phyloP scores from a whole-genome alignment of 2,329 filamentous ascomycete genomes.

The Penicillium sp. region DNA sequence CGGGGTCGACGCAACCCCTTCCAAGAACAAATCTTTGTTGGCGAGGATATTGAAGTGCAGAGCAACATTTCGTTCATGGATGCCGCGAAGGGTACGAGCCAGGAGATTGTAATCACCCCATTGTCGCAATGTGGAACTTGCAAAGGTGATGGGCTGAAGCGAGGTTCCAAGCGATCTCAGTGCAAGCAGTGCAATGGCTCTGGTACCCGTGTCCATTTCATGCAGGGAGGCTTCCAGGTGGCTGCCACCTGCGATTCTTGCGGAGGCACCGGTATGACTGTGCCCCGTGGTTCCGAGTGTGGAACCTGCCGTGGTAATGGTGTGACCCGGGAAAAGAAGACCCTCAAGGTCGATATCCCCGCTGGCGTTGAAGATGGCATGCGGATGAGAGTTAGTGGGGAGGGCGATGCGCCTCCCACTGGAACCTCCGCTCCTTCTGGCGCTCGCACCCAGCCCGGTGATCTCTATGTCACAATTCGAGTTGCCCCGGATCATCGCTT shows the following conservation, averaged over 20 bases:
- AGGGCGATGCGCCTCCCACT: slow-evolving; percentile 79
- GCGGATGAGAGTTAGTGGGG: slow-evolving; percentile 75
- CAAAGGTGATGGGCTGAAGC: slow-evolving; percentile 74
- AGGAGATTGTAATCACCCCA: slow-evolving; percentile 82
- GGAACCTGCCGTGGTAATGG: slow-evolving; percentile 73
- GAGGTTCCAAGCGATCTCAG: slow-evolving; percentile 63
- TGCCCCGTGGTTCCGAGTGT: slow-evolving; percentile 77
- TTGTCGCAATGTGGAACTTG: slow-evolving; percentile 77
- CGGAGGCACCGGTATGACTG: slow-evolving; percentile 67
- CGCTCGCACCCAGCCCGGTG: slow-evolving; percentile 65
- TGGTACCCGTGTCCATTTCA: slow-evolving; percentile 77
- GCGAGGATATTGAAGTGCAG: slow-evolving; percentile 93
- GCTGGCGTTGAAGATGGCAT: slow-evolving; percentile 95
- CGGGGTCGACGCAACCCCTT: slow-evolving; percentile 61
- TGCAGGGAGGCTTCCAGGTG: slow-evolving; percentile 95
- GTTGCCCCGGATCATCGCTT: slow-evolving; percentile 90
- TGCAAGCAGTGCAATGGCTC: slow-evolving; percentile 82
- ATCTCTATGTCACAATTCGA: slow-evolving; percentile 84
- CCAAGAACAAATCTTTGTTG: slow-evolving; percentile 75
- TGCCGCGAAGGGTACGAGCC: slow-evolving; percentile 81
- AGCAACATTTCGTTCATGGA: slow-evolving; percentile 93
- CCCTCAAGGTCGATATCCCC: slow-evolving; percentile 83
- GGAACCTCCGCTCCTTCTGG: slow-evolving; percentile 61
- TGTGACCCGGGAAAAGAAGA: slow-evolving; percentile 74
- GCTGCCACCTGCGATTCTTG: slow-evolving; percentile 79